Percentiles rank a stretch among this genome's conserved stretches.
phyloP scores from a whole-genome alignment of 2,329 filamentous ascomycete genomes.

The Septoria petroselini region DNA sequence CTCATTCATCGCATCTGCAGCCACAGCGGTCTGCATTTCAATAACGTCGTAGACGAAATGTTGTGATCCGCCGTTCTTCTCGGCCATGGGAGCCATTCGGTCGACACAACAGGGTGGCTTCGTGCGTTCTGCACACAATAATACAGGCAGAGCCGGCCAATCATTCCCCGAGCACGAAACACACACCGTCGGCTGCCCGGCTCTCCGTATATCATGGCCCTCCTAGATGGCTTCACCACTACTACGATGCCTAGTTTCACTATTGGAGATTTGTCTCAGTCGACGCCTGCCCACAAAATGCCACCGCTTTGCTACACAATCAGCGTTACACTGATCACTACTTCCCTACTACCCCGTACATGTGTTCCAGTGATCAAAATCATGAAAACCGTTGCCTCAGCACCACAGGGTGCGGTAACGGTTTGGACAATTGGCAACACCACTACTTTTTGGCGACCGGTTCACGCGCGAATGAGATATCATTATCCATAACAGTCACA shows the following conservation, averaged over 20 bases:
- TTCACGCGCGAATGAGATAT: too few species aligned
- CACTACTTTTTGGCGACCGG: too few species aligned
- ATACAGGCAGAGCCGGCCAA: background rate
- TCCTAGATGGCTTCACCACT: background rate
- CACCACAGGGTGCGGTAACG: too few species aligned
- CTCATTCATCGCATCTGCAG: background rate
- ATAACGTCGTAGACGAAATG: background rate
- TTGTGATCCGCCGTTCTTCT: background rate
- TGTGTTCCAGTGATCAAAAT: too few species aligned
- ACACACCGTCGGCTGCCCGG: background rate
- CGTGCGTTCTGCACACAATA: too few species aligned
- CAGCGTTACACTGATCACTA: too few species aligned
- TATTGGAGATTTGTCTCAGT: background rate
- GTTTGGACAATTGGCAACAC: too few species aligned
- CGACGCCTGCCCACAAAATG: background rate
- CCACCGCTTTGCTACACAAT: background rate
- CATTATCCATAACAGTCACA: too few species aligned
- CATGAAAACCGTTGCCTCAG: too few species aligned
- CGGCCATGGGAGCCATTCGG: background rate
- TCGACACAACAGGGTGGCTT: too few species aligned
- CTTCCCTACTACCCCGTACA: too few species aligned
- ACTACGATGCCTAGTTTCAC: background rate
- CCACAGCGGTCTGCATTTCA: background rate
- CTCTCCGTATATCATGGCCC: background rate
- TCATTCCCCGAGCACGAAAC: background rate